Evolutionary conservation across 2,329 filamentous ascomycete genomes (phyloP).

Genomic region (Epichloe elymi): DNA sequence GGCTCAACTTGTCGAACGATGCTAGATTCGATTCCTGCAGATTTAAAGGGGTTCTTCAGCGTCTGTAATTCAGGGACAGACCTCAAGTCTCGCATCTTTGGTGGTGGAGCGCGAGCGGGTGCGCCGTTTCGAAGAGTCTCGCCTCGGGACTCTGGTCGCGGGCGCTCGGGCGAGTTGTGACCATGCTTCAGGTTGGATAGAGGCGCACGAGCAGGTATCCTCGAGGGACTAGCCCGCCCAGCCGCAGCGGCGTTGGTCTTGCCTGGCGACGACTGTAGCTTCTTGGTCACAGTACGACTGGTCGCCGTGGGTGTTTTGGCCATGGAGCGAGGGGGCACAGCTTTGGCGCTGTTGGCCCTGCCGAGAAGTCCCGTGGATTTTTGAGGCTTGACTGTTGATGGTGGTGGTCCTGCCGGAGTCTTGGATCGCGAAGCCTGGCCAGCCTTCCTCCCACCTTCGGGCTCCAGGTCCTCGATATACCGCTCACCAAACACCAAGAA

Average conservation of each 20-base stretch:
- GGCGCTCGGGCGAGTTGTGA: slow-evolving; percentile 70
- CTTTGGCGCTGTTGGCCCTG: slow-evolving; percentile 18
- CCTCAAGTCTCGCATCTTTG: slow-evolving; percentile 77
- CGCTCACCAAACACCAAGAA: slow-evolving; percentile 88
- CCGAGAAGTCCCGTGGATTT: slow-evolving; percentile 17
- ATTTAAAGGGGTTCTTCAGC: slow-evolving; percentile 34
- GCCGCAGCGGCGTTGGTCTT: slow-evolving; percentile 18
- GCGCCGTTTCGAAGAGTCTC: slow-evolving; percentile 40
- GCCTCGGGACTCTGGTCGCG: slow-evolving; percentile 29
- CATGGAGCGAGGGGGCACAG: slow-evolving; percentile 24
- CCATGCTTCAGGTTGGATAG: slow-evolving; percentile 56
- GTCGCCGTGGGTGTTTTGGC: slow-evolving; percentile 44
- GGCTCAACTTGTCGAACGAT: slow-evolving; percentile 50
- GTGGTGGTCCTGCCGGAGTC: slow-evolving; percentile 54
- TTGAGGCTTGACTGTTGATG: slow-evolving; percentile 27
- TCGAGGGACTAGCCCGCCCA: slow-evolving; percentile 26
- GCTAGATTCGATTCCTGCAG: slow-evolving; percentile 36
- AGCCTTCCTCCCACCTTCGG: slow-evolving; percentile 42
- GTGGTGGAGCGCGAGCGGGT: slow-evolving; percentile 58
- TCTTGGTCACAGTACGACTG: slow-evolving; percentile 14
- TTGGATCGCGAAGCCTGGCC: slow-evolving; percentile 47
- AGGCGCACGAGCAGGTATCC: slow-evolving; percentile 57
- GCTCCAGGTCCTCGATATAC: slow-evolving; percentile 76
- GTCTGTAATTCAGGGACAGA: slow-evolving; percentile 38
- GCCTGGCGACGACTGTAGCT: slow-evolving; percentile 12